A percentile compares a stretch with the other conserved stretches of the same genome.
These are phyloP conservation scores for Sarocladium brachiariae DNA, from an alignment of 2,329 filamentous ascomycete genomes.

Conservation along the genomic window DNA sequence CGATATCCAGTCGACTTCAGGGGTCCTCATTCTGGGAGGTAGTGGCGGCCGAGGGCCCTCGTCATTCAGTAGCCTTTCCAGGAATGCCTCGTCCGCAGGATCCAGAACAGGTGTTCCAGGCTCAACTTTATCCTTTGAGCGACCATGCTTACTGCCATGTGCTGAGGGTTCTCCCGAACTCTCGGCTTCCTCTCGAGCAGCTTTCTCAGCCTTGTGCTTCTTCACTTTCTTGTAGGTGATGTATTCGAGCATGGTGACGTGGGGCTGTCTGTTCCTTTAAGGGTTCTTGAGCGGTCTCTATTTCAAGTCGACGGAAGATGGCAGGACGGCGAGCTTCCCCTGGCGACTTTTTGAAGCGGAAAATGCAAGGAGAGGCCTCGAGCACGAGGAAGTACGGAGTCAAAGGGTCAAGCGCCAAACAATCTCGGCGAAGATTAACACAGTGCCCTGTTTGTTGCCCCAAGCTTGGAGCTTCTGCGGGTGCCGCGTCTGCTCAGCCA, in stretches of 20 bases:
- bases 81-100: constrained; percentile 51
- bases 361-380: neutral
- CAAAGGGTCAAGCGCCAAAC: neutral
- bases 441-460: constrained; percentile 7
- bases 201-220: constrained; percentile 48
- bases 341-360: neutral
- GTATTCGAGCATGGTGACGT: constrained; percentile 52
- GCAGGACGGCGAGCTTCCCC: neutral
- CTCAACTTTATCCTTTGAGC: constrained; percentile 10
- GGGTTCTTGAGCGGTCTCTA: neutral
- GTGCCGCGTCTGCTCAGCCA: constrained; percentile 7
- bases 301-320: neutral
- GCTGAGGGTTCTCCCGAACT: neutral
- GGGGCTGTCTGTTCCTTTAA: constrained; percentile 1
- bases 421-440: neutral
- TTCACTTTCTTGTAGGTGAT: constrained; percentile 57
- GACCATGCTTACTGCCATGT: neutral
- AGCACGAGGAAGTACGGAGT: neutral
- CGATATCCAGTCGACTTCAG: constrained; percentile 42
- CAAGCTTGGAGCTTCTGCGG: constrained; percentile 2
- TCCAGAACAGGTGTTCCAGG: constrained; percentile 41
- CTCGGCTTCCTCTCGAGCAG: constrained; percentile 20
- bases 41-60: constrained; percentile 44
- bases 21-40: constrained; percentile 45
- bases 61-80: constrained; percentile 44